Conservation (phyloP, 2,329 filamentous ascomycete species). For the Cladophialophora bantiana region DNA sequence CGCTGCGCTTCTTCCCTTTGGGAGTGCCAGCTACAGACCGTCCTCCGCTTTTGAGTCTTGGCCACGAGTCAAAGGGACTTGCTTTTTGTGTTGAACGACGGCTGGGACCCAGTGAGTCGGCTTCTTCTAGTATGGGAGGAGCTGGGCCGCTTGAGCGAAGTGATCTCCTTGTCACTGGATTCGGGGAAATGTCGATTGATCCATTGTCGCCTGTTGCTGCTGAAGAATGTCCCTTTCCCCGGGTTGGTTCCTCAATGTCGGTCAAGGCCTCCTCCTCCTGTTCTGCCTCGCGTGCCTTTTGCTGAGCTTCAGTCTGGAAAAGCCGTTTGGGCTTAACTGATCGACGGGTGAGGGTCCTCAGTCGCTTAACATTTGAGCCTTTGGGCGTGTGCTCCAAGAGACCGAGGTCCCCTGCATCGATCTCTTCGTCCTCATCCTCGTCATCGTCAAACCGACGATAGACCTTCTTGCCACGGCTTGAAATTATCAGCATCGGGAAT, state of each 20-base stretch:
- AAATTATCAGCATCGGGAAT: conserved; percentile 23
- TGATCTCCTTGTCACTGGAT: conserved; percentile 24
- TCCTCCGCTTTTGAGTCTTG: conserved; percentile 36
- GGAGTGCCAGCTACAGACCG: conserved; percentile 19
- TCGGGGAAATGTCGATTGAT: conserved; percentile 13
- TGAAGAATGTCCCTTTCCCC: conserved; percentile 13
- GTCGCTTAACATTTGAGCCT: conserved; percentile 43
- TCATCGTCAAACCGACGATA: conserved; percentile 62
- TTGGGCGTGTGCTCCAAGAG: conserved; percentile 51
- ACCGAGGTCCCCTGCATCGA: conserved; percentile 51
- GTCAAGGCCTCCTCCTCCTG: conserved; percentile 62
- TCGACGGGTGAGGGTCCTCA: conserved; percentile 63
- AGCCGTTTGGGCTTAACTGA: conserved; percentile 67
- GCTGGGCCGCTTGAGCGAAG: conserved; percentile 27
- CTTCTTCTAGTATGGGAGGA: conserved; percentile 1
- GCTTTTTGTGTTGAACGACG: conserved; percentile 25
- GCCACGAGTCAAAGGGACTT: conserved; percentile 42
- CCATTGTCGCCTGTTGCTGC: not conserved
- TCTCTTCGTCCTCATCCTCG: conserved; percentile 50
- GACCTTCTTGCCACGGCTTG: conserved; percentile 67
- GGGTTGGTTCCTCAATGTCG: conserved; percentile 57
- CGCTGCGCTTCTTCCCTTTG: conserved; percentile 36
- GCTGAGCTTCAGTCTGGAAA: conserved; percentile 59
- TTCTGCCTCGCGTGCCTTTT: conserved; percentile 48
- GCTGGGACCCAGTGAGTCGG: not conserved